A percentile compares a stretch with the other conserved stretches of the same genome.
Conservation (phyloP, 106 monocot genomes). For the Triglochin maritima region DNA sequence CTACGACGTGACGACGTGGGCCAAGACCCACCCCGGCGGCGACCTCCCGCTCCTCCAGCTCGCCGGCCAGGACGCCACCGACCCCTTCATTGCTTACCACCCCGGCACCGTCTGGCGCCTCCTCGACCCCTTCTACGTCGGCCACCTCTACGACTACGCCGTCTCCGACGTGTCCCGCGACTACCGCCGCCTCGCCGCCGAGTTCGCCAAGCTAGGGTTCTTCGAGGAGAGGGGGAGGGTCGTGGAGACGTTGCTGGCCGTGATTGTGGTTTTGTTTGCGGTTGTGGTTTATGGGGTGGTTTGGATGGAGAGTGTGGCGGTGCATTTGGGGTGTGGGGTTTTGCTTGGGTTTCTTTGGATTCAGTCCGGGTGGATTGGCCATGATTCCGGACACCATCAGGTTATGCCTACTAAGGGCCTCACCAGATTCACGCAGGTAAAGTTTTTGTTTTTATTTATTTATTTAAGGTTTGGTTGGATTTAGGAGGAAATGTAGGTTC, state of each 20-base stretch:
- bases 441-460: not conserved
- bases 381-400: slow-evolving; percentile 50
- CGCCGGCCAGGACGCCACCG: slow-evolving; percentile 71
- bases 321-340: slow-evolving; percentile 30
- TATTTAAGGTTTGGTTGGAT: too few species aligned
- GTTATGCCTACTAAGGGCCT: slow-evolving; percentile 21
- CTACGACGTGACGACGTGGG: slow-evolving; percentile 54
- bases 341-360: slow-evolving; percentile 53
- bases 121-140: slow-evolving; percentile 42
- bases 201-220: slow-evolving; percentile 43
- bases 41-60: slow-evolving; percentile 53
- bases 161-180: slow-evolving; percentile 54
- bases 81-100: slow-evolving; percentile 62
- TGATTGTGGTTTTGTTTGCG: slow-evolving; percentile 19
- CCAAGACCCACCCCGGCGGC: slow-evolving; percentile 44
- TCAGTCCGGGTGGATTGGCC: slow-evolving; percentile 63
- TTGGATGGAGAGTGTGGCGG: not conserved
- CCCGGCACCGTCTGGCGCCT: slow-evolving; percentile 39
- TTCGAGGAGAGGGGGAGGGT: slow-evolving; percentile 42
- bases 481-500: too few species aligned
- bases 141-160: slow-evolving; percentile 41
- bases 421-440: slow-evolving; percentile 15
- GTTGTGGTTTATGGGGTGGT: slow-evolving; percentile 23
- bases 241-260: slow-evolving; percentile 5
- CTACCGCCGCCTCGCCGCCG: slow-evolving; percentile 41